Percentiles rank a stretch among this genome's conserved stretches.
These are phyloP conservation scores for Aphanoascus verrucosus DNA, from an alignment of 2,329 filamentous ascomycete genomes.

Conservation along the genomic window DNA sequence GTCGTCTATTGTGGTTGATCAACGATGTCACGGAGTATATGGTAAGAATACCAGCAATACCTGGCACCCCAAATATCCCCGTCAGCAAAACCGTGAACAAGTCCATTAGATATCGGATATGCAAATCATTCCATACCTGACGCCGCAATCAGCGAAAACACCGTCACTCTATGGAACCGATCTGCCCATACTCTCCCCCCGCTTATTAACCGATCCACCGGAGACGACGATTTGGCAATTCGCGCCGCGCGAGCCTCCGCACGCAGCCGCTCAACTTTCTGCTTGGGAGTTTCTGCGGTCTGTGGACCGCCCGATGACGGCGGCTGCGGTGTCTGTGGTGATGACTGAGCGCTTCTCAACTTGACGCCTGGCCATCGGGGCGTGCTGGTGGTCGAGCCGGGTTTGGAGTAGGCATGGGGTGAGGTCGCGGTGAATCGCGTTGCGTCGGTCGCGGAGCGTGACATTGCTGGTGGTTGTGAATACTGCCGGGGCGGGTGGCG, in stretches of 20 bases:
- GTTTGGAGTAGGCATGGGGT: constrained; percentile 38
- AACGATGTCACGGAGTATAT: constrained; percentile 56
- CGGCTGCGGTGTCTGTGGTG: constrained; percentile 8
- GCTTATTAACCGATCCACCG: constrained; percentile 45
- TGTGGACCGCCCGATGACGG: constrained; percentile 9
- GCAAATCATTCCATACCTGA: constrained; percentile 40
- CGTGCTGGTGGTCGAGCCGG: constrained; percentile 4
- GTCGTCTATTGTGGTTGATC: constrained; percentile 56
- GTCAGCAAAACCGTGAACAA: not conserved
- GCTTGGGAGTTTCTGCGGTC: constrained; percentile 51
- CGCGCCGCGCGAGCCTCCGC: constrained; percentile 58
- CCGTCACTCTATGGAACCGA: constrained; percentile 49
- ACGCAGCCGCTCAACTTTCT: constrained; percentile 58
- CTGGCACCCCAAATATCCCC: constrained; percentile 26
- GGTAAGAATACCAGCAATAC: constrained; percentile 50
- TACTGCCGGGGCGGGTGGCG: no score
- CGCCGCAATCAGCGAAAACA: constrained; percentile 49
- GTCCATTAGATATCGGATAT: no score
- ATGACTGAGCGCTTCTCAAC: constrained; percentile 14
- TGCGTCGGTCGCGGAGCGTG: constrained; percentile 40
- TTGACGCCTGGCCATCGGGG: constrained; percentile 16
- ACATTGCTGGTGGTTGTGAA: constrained; percentile 23
- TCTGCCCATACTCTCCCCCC: constrained; percentile 49
- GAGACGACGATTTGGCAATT: constrained; percentile 47
- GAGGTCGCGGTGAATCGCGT: constrained; percentile 43